Conservation (phyloP, 306 rosid genomes). For the Canavalia gladiata region DNA sequence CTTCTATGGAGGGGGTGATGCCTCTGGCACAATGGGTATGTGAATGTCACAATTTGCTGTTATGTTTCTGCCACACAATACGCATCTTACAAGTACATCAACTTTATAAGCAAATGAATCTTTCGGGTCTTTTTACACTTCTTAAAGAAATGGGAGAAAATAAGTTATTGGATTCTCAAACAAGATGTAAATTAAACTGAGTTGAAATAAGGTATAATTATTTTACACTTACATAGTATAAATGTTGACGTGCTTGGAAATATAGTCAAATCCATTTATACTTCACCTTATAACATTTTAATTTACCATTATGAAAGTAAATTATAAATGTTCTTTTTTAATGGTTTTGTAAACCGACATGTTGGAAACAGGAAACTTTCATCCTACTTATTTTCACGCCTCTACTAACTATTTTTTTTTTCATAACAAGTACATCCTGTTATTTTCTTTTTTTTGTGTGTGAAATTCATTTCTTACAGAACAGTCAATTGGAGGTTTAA, state of each 20-base stretch:
- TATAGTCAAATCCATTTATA: too few species aligned
- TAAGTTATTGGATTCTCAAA: neutral
- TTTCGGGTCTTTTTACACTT: neutral
- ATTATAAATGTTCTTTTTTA: neutral
- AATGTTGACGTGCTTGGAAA: too few species aligned
- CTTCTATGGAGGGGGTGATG: slow-evolving; percentile 89
- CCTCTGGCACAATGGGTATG: slow-evolving; percentile 86
- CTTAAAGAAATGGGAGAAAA: neutral
- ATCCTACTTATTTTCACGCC: neutral
- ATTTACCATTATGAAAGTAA: too few species aligned
- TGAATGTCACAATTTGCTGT: slow-evolving; percentile 47
- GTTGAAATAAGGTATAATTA: neutral
- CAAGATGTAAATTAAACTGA: neutral
- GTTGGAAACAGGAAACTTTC: neutral
- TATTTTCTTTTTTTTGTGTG: neutral
- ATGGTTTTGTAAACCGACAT: neutral
- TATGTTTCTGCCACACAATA: neutral
- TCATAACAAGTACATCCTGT: neutral
- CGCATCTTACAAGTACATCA: too few species aligned
- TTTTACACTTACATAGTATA: neutral
- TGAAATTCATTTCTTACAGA: neutral
- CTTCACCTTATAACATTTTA: too few species aligned
- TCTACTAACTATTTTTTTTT: neutral
- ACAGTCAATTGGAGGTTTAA: neutral
- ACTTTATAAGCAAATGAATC: too few species aligned